A percentile compares a stretch with the other conserved stretches of the same genome.
Evolutionary conservation across 2,329 filamentous ascomycete genomes (phyloP).

Genomic region (Hortaea sp.): DNA sequence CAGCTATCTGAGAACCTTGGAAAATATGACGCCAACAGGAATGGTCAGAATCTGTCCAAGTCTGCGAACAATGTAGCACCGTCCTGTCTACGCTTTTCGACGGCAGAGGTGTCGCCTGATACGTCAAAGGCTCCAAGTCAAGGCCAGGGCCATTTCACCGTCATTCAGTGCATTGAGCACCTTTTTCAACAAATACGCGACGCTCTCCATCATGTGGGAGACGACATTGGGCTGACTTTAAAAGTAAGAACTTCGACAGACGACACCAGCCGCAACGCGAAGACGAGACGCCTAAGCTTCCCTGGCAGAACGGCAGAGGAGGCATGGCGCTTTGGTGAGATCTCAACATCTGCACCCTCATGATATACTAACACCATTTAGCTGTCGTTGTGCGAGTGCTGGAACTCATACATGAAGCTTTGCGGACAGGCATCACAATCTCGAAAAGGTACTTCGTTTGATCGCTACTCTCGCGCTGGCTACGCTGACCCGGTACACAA

Average conservation of each 20-base stretch:
- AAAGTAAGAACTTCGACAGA: conserved; percentile 21
- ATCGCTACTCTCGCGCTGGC: not conserved
- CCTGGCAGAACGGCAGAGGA: conserved; percentile 46
- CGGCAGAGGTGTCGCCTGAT: not conserved
- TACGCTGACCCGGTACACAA: conserved; percentile 25
- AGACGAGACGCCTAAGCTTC: conserved; percentile 31
- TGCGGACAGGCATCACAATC: conserved; percentile 38
- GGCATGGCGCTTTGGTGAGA: conserved; percentile 47
- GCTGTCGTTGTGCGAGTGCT: conserved; percentile 47
- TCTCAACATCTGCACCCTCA: not conserved
- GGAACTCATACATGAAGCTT: conserved; percentile 43
- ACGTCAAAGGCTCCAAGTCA: not conserved
- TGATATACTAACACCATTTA: conserved; percentile 18
- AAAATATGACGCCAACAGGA: no score
- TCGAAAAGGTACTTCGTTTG: conserved; percentile 43
- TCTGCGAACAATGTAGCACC: not conserved
- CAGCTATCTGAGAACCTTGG: no score
- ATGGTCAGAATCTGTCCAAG: not conserved
- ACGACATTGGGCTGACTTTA: conserved; percentile 41
- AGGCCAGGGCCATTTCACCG: not conserved
- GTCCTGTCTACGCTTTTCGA: not conserved
- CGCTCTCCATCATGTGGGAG: conserved; percentile 34
- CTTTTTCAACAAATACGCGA: conserved; percentile 45
- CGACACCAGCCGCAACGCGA: conserved; percentile 4
- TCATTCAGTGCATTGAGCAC: conserved; percentile 37